These are phyloP conservation scores for Lactifluus pinguis DNA, from an alignment of 768 basidiomycete species.

Conservation along the genomic window DNA sequence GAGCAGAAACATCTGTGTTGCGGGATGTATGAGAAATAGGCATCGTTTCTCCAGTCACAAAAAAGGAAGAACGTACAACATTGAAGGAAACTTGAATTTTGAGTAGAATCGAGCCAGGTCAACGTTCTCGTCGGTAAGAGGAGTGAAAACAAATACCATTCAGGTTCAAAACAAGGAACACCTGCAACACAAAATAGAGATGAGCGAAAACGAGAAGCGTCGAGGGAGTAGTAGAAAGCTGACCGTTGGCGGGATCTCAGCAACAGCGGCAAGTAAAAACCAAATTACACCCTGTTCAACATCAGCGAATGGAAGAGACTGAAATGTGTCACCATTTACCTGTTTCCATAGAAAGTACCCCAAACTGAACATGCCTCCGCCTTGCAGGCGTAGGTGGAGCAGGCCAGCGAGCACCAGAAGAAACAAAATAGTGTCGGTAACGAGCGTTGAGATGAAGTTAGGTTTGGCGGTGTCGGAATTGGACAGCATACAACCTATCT, in stretches of 20 bases:
- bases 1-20: not conserved
- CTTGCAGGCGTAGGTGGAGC: not conserved
- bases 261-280: not conserved
- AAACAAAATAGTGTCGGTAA: not conserved
- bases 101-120: not conserved
- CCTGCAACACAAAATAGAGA: not conserved
- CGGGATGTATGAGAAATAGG: not conserved
- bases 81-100: not conserved
- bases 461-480: not conserved
- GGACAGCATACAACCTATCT: fast-evolving
- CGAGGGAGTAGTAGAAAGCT: not conserved
- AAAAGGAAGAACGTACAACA: not conserved
- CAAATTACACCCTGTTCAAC: not conserved
- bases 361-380: not conserved
- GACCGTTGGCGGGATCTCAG: not conserved
- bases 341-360: not conserved
- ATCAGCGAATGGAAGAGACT: not conserved
- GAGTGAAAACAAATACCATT: not conserved
- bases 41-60: not conserved
- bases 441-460: not conserved
- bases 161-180: slow-evolving; percentile 1
- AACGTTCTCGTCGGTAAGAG: not conserved
- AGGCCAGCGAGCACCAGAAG: not conserved
- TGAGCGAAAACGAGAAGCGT: not conserved
- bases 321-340: not conserved